phyloP scores from a whole-genome alignment of 31 red algal species.

The Odonthalia washingtoniensis region DNA sequence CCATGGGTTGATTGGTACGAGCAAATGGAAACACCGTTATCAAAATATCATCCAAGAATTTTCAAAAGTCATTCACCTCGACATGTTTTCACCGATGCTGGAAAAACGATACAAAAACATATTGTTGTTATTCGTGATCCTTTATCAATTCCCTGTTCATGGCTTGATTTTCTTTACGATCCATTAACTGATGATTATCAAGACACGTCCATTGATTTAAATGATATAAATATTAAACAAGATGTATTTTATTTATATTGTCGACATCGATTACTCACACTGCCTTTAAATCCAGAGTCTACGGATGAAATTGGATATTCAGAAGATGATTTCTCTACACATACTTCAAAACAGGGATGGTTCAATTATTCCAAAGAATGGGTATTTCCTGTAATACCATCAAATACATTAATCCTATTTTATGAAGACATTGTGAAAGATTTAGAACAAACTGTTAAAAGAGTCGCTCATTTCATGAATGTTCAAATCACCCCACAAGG shows the following conservation, averaged over 20 bases:
- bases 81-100: not conserved
- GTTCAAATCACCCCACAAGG: not conserved
- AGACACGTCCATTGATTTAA: not conserved
- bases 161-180: not conserved
- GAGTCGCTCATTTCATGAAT: constrained; percentile 11
- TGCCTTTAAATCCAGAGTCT: too few species aligned
- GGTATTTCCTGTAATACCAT: not conserved
- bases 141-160: not conserved
- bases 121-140: not conserved
- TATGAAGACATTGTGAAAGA: constrained; percentile 39
- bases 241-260: not conserved
- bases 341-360: too few species aligned
- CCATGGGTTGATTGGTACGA: constrained; percentile 54
- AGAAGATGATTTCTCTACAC: too few species aligned
- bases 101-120: not conserved
- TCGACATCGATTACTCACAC: not conserved
- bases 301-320: too few species aligned
- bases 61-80: constrained; percentile 53
- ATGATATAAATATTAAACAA: not conserved
- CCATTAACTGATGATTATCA: not conserved
- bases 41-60: constrained; percentile 17
- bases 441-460: constrained; percentile 8
- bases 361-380: too few species aligned
- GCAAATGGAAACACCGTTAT: not conserved
- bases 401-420: not conserved